phyloP scores from a whole-genome alignment of 73 alveolate genomes.

The Urostyla sp. region DNA sequence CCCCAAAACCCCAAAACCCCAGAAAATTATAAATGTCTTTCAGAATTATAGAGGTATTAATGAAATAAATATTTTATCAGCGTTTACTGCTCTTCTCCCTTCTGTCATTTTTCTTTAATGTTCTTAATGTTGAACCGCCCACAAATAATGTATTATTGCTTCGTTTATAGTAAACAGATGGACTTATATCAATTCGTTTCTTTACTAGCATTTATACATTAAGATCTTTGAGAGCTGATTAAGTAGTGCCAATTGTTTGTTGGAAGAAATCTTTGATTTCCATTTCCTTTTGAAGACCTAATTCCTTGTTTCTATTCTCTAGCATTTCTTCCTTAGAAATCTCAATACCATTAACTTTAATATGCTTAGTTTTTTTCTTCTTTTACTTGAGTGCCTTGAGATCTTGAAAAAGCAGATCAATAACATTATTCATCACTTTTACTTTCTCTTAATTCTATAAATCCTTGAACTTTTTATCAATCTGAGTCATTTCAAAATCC shows the following conservation, averaged over 20 bases:
- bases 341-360: not conserved
- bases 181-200: conserved; percentile 43
- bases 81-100: conserved; percentile 47
- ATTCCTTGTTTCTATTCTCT: conserved; percentile 17
- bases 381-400: not conserved
- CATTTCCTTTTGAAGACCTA: conserved; percentile 30
- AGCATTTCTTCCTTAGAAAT: not conserved
- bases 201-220: no score
- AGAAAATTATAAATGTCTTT: no score
- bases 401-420: conserved; percentile 49
- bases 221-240: no score
- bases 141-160: conserved; percentile 30
- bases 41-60: no score
- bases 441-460: conserved; percentile 35
- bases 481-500: not conserved
- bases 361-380: not conserved
- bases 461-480: conserved; percentile 38
- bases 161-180: conserved; percentile 33
- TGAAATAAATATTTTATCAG: no score
- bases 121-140: conserved; percentile 41
- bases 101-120: conserved; percentile 38
- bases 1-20: no score
- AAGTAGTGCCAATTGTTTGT: no score
- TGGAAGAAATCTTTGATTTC: no score
- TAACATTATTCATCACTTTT: conserved; percentile 41